A percentile compares a stretch with the other conserved stretches of the same genome.
Conservation (phyloP, 139 green algal genomes). For the Dunaliella sp. region DNA sequence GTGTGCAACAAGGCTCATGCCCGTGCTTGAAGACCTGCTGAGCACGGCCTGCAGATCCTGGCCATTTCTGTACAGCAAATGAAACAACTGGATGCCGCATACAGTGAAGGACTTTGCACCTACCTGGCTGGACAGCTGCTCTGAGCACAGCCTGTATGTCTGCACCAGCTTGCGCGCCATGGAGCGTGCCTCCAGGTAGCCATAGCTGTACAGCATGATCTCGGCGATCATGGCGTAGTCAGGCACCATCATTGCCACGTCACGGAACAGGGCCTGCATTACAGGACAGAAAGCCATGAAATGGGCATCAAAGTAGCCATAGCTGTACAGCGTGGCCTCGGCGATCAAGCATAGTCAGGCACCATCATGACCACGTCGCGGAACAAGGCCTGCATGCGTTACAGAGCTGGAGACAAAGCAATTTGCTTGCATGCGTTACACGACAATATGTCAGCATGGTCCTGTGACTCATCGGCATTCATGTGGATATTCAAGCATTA, state of each 20-base stretch:
- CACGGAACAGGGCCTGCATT: constrained; percentile 57
- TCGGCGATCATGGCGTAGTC: constrained; percentile 82
- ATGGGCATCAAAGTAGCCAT: constrained; percentile 68
- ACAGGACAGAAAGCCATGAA: constrained; percentile 44
- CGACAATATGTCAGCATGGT: not conserved
- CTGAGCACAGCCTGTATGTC: constrained; percentile 78
- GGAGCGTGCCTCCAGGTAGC: constrained; percentile 66
- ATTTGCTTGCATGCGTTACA: not conserved
- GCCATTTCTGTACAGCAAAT: too few species aligned
- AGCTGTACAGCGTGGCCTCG: constrained; percentile 80
- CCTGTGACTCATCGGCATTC: not conserved
- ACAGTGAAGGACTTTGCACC: too few species aligned
- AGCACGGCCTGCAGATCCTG: too few species aligned
- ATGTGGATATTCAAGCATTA: not conserved
- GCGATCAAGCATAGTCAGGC: constrained; percentile 80
- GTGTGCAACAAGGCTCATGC: too few species aligned
- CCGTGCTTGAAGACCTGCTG: too few species aligned
- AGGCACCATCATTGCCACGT: constrained; percentile 77
- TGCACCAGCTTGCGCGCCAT: constrained; percentile 81
- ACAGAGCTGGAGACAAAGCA: constrained; percentile 42
- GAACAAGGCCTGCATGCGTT: constrained; percentile 48
- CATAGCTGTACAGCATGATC: constrained; percentile 79
- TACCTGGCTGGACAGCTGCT: constrained; percentile 74
- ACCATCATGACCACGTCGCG: constrained; percentile 76
- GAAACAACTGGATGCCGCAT: too few species aligned